phyloP scores from a whole-genome alignment of 108 stramenopile genomes.

The Fistulifera pelliculosa region DNA sequence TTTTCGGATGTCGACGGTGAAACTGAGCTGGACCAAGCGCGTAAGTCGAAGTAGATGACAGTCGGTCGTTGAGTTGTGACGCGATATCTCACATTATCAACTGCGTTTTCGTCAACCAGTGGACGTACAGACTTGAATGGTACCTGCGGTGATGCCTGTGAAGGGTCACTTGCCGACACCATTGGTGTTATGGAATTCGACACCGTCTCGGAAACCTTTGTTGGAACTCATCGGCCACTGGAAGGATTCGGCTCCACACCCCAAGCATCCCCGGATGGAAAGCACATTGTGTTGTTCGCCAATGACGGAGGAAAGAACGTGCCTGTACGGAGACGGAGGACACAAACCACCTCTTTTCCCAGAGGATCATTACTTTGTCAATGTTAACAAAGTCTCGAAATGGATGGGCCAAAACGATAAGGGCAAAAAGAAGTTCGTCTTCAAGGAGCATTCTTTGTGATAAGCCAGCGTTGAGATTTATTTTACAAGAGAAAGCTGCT shows the following conservation, averaged over 20 bases:
- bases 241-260: conserved; percentile 15
- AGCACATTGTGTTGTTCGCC: conserved; percentile 17
- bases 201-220: conserved; percentile 15
- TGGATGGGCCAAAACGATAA: no score
- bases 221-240: conserved; percentile 9
- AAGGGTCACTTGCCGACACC: conserved; percentile 11
- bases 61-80: neutral
- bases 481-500: no score
- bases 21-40: conserved; percentile 6
- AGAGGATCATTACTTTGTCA: no score
- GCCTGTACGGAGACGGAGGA: no score
- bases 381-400: no score
- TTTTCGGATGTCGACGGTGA: no score
- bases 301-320: conserved; percentile 17
- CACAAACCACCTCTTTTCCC: no score
- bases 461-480: no score
- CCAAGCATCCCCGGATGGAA: conserved; percentile 16
- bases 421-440: no score
- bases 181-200: conserved; percentile 26
- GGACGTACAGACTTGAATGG: conserved; percentile 1
- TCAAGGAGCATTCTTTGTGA: no score
- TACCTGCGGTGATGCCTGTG: conserved; percentile 12
- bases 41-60: conserved; percentile 4
- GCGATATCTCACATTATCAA: neutral
- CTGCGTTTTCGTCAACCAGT: neutral